A percentile compares a stretch with the other conserved stretches of the same genome.
These are phyloP conservation scores for Thymus mandschuricus DNA, from an alignment of 257 asterid genomes.

Conservation along the genomic window DNA sequence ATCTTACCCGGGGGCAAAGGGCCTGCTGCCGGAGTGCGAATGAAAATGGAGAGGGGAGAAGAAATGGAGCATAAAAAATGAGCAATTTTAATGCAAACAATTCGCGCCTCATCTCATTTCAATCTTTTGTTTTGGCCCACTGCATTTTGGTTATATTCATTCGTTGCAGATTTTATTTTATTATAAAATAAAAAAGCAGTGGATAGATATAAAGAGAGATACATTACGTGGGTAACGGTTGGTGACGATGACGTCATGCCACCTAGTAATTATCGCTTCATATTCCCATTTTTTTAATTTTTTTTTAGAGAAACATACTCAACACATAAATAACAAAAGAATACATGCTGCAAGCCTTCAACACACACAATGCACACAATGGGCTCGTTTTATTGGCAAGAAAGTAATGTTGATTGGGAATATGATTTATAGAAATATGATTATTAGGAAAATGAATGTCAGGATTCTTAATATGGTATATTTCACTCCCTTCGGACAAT, in stretches of 20 bases:
- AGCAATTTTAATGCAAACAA: conserved; percentile 8
- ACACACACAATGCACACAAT: too few species aligned
- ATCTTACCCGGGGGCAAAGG: conserved; percentile 32
- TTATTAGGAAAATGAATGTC: too few species aligned
- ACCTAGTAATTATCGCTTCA: too few species aligned
- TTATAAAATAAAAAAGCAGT: not conserved
- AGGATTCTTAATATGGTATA: too few species aligned
- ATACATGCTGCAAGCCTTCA: too few species aligned
- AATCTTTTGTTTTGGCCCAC: conserved; percentile 11
- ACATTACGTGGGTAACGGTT: not conserved
- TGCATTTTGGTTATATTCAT: not conserved
- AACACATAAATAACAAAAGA: too few species aligned
- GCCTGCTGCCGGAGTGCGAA: conserved; percentile 3
- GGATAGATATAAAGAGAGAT: not conserved
- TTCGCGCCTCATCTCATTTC: conserved; percentile 33
- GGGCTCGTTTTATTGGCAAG: too few species aligned
- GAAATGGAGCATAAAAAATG: conserved; percentile 22
- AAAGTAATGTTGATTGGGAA: too few species aligned
- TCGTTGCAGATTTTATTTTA: not conserved
- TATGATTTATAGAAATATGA: too few species aligned
- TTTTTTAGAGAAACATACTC: too few species aligned
- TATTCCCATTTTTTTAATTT: too few species aligned
- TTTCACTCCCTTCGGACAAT: too few species aligned
- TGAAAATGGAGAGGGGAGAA: not conserved
- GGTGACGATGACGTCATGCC: not conserved